phyloP scores from a whole-genome alignment of 805 yeast genomes.

The Starmerella floris region DNA sequence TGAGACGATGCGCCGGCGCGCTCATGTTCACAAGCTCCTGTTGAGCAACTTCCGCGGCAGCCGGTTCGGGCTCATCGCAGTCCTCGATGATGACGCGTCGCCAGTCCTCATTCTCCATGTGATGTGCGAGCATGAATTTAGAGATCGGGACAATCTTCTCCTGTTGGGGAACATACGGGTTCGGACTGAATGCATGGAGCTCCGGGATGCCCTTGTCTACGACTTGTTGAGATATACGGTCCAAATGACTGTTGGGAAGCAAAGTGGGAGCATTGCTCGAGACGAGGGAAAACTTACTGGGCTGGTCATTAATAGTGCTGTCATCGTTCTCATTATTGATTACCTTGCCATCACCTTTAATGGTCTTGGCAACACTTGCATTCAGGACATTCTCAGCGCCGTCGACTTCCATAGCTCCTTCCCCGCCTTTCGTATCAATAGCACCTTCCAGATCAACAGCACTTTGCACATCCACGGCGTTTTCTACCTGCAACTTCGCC shows the following conservation, averaged over 20 bases:
- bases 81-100: constrained; percentile 22
- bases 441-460: neutral
- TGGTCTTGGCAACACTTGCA: neutral
- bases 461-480: neutral
- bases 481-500: neutral
- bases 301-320: neutral
- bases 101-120: constrained; percentile 23
- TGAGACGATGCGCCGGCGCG: neutral
- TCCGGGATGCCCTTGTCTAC: constrained; percentile 19
- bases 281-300: neutral
- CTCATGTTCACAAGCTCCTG: neutral
- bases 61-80: too few relatives aligned
- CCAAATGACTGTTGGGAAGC: neutral
- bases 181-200: constrained; percentile 4
- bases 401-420: neutral
- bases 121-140: constrained; percentile 24
- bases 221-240: constrained; percentile 9
- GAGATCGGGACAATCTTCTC: constrained; percentile 24
- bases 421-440: neutral
- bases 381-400: too few relatives aligned
- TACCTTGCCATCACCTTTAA: neutral
- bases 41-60: neutral
- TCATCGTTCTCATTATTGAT: neutral
- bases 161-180: constrained; percentile 10
- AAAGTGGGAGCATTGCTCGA: constrained; percentile 15